phyloP scores from a whole-genome alignment of 169 alveolate species.

The Cryptosporidium xiaoi region DNA sequence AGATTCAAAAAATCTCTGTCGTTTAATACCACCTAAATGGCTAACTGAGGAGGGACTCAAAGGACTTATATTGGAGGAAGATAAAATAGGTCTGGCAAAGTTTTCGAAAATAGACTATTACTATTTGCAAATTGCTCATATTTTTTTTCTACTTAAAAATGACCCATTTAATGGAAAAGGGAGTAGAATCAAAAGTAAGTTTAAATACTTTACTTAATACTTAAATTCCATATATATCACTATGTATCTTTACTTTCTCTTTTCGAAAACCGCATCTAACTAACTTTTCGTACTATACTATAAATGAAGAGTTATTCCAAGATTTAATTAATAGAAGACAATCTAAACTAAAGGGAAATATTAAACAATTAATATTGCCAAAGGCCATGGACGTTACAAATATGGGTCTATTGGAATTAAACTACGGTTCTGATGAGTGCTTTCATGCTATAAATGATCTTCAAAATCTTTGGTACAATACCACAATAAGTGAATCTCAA shows the following conservation, averaged over 20 bases:
- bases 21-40: constrained; percentile 58
- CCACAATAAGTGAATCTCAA: background rate
- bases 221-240: background rate
- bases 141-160: constrained; percentile 29
- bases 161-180: constrained; percentile 70
- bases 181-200: constrained; percentile 57
- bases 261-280: background rate
- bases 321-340: constrained; percentile 57
- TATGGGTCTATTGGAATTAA: constrained; percentile 30
- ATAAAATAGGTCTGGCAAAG: constrained; percentile 16
- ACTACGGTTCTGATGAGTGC: constrained; percentile 40
- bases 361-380: constrained; percentile 37
- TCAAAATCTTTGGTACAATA: constrained; percentile 47
- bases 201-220: background rate
- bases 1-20: constrained; percentile 51
- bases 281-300: background rate
- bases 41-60: constrained; percentile 64
- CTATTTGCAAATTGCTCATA: constrained; percentile 47
- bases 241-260: background rate
- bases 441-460: constrained; percentile 57
- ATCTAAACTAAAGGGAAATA: constrained; percentile 44
- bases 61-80: constrained; percentile 27
- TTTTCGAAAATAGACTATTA: constrained; percentile 21
- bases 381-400: constrained; percentile 31
- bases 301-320: constrained; percentile 23